Evolutionary conservation across 345 rosid species (phyloP).

Genomic region (Leavenworthia alabamica): DNA sequence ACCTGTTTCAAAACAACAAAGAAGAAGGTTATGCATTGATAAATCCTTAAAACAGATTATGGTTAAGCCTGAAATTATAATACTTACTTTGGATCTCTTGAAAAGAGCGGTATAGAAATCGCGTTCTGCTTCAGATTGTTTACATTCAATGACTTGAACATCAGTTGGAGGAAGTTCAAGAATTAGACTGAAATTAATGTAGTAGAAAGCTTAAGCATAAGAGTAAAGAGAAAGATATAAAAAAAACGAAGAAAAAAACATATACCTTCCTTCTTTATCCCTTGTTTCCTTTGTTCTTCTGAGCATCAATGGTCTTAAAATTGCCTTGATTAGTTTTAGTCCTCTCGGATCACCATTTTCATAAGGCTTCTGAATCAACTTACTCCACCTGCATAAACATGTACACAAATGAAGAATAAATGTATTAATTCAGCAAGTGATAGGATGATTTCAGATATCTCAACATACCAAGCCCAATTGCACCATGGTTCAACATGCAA

Average conservation of each 20-base stretch:
- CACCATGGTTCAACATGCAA: constrained; percentile 71
- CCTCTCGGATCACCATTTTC: constrained; percentile 67
- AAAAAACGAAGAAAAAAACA: not conserved
- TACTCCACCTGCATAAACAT: constrained; percentile 68
- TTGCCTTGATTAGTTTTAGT: constrained; percentile 48
- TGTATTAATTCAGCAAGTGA: too few relatives aligned
- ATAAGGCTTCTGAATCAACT: constrained; percentile 56
- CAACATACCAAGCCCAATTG: constrained; percentile 59
- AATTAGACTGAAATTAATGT: constrained; percentile 41
- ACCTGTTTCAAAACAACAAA: constrained; percentile 37
- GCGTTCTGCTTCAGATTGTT: constrained; percentile 54
- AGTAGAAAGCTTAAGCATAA: constrained; percentile 2
- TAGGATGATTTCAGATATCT: not conserved
- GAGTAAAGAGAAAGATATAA: not conserved
- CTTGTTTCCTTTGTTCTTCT: constrained; percentile 66
- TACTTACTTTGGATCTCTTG: constrained; percentile 54
- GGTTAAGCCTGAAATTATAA: not conserved
- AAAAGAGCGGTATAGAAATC: constrained; percentile 60
- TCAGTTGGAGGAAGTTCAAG: constrained; percentile 67
- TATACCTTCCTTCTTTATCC: constrained; percentile 57
- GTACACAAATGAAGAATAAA: too few relatives aligned
- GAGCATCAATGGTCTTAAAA: constrained; percentile 59
- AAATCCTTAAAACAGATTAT: not conserved
- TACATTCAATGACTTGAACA: constrained; percentile 47
- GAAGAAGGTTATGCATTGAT: not conserved